A percentile compares a stretch with the other conserved stretches of the same genome.
These are phyloP conservation scores for Leccinum uliginosum DNA, from an alignment of 768 basidiomycete species.

Conservation along the genomic window DNA sequence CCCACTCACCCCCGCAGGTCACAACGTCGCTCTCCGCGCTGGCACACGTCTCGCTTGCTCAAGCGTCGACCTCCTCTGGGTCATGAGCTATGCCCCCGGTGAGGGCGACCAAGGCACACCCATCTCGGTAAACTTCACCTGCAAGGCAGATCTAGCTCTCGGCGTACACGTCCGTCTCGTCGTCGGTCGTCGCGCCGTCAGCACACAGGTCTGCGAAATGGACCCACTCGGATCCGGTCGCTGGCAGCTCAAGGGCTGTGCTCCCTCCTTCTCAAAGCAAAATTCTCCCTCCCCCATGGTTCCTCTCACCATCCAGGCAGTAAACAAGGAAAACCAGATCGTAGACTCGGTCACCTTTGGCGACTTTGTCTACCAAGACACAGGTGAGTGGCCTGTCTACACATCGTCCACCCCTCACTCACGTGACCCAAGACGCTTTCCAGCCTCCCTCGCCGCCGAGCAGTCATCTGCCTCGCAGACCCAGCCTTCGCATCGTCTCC, in stretches of 20 bases:
- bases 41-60: constrained; percentile 40
- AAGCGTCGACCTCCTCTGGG: constrained; percentile 51
- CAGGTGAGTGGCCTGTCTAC: constrained; percentile 30
- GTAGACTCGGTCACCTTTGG: constrained; percentile 70
- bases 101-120: constrained; percentile 62
- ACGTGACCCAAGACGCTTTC: constrained; percentile 3
- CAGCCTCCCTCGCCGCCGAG: constrained; percentile 1
- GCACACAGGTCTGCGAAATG: constrained; percentile 59
- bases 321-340: constrained; percentile 48
- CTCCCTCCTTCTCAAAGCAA: constrained; percentile 49
- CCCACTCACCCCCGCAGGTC: constrained; percentile 8
- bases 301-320: constrained; percentile 57
- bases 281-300: constrained; percentile 38
- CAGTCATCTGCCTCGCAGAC: constrained; percentile 12
- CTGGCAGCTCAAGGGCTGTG: constrained; percentile 64
- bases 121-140: constrained; percentile 54
- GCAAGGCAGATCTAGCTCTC: constrained; percentile 18
- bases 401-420: constrained; percentile 2
- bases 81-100: constrained; percentile 59
- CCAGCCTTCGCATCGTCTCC: constrained; percentile 28
- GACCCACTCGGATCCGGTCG: constrained; percentile 43
- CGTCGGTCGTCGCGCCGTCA: constrained; percentile 63
- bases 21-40: constrained; percentile 3
- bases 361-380: constrained; percentile 60
- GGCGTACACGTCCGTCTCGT: constrained; percentile 67